Percentiles rank a stretch among this genome's conserved stretches.
These are phyloP conservation scores for Trichoderma atrobrunneum DNA, from an alignment of 2,329 filamentous ascomycete species.

Conservation along the genomic window DNA sequence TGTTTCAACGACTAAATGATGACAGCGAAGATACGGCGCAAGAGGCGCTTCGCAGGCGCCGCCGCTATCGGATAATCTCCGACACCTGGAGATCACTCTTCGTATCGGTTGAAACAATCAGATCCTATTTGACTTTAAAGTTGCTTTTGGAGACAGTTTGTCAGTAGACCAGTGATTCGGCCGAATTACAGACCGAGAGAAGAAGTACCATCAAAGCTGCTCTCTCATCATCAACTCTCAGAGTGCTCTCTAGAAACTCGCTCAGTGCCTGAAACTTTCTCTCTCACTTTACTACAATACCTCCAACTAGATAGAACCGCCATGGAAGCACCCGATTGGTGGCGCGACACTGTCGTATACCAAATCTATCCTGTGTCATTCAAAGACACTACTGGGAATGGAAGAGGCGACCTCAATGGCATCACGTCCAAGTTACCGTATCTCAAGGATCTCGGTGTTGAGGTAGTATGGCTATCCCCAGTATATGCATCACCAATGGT, in stretches of 20 bases:
- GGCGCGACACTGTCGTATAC: too few relatives aligned
- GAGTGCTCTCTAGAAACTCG: background rate
- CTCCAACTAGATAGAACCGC: too few relatives aligned
- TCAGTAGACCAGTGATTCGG: background rate
- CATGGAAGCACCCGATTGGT: too few relatives aligned
- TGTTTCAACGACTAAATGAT: background rate
- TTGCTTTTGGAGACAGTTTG: background rate
- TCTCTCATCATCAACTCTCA: background rate
- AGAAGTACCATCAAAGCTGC: accelerated
- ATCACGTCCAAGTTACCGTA: too few relatives aligned
- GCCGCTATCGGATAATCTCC: background rate
- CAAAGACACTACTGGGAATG: too few relatives aligned
- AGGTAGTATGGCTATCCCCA: too few relatives aligned
- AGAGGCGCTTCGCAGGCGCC: background rate
- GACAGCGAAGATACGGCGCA: background rate
- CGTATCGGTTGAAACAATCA: background rate
- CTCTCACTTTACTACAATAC: too few relatives aligned
- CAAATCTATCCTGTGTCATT: too few relatives aligned
- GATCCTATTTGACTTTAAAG: background rate
- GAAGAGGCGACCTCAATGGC: too few relatives aligned
- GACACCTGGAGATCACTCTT: background rate
- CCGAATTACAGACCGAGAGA: background rate
- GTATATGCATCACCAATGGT: too few relatives aligned
- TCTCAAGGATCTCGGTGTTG: too few relatives aligned
- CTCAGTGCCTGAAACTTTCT: too few relatives aligned